Base-by-base conservation (phyloP, 2,329 filamentous ascomycete species). In the Plectosphaerella plurivora region DNA sequence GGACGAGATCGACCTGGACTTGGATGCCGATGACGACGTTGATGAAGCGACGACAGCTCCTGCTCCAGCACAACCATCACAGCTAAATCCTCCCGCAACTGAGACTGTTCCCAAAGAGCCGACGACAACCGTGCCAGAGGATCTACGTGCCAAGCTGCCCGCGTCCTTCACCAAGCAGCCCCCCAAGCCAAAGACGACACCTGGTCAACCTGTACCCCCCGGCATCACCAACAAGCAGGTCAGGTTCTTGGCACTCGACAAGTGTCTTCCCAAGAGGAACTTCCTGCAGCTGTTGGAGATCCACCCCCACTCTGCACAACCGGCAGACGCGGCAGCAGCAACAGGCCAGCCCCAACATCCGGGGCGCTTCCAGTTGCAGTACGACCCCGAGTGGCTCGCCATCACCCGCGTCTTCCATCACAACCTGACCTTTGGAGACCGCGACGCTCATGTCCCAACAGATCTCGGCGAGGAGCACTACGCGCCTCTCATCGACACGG, bases 301-400 rank as follows among this genome's bases (percentile, higher is more conserved):
- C 16, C 63, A 71, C 3, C 74, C 83, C 3, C 45, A 54, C 41
- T 45, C 49, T 12, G 47, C 50, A 22, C 47, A 42, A 44, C 39
- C 28, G 39, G 45, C 20, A 22, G 50, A 47, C 11, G 47, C 55
- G 9, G 15, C 33, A 22, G 10, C 25, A n/a, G 8, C 16, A n/a
- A 3, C 28, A 7, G 22, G 28, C 28, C 5, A 28, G 20, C 48
- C n/a, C 48, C 60, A 24, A 9, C 72, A 33, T 48, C 49, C 62
- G 15, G 69, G 74, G 2, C 83, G 84, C 1, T 80, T 83, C 59
- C 75, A 73, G 11, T 76, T 97, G 1, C 74, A 84, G 47, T 97
- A 99, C 65, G 94, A 99, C 67, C 83, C 86, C 11, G 94, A 99
- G 72, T 99, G 93, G 93, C 84, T 99, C 8, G 88, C 94, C 42